Evolutionary conservation across 805 yeast species (phyloP).

Genomic region (Jamesozyma piceae): DNA sequence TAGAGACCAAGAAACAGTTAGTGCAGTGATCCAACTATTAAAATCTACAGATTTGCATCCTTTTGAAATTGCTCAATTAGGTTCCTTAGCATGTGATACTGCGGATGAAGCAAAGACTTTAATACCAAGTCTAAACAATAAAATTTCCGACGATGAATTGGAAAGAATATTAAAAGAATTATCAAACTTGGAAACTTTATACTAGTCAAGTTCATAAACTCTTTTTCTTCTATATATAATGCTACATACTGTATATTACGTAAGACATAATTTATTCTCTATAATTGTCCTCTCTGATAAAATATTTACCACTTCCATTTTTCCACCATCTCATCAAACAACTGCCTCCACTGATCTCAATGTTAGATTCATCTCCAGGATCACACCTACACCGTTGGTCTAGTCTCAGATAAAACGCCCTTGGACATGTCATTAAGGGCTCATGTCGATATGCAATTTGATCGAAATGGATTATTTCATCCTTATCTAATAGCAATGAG

Average conservation of each 20-base stretch:
- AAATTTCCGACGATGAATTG: slow-evolving; percentile 77
- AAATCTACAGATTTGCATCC: slow-evolving; percentile 77
- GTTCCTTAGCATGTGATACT: slow-evolving; percentile 88
- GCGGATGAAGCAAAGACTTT: slow-evolving; percentile 94
- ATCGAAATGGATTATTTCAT: slow-evolving; percentile 65
- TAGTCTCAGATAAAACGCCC: slow-evolving; percentile 38
- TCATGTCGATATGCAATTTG: slow-evolving; percentile 73
- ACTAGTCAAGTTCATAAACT: slow-evolving; percentile 9
- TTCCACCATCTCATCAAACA: slow-evolving; percentile 76
- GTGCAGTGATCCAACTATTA: slow-evolving; percentile 83
- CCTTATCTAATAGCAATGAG: slow-evolving; percentile 45
- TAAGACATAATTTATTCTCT: neutral
- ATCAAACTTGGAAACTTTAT: slow-evolving; percentile 50
- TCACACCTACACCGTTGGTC: slow-evolving; percentile 58
- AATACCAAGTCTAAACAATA: slow-evolving; percentile 75
- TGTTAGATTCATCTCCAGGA: slow-evolving; percentile 34
- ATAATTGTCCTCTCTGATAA: slow-evolving; percentile 14
- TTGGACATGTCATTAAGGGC: slow-evolving; percentile 61
- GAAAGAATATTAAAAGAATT: slow-evolving; percentile 83
- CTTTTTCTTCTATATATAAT: neutral
- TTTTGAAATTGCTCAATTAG: slow-evolving; percentile 83
- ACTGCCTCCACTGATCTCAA: slow-evolving; percentile 42
- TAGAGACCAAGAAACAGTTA: slow-evolving; percentile 83
- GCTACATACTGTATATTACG: too few relatives aligned
- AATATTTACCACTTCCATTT: slow-evolving; percentile 42